Base-by-base conservation (phyloP, 2,329 filamentous ascomycete species). In the Colletotrichum orchidophilum region DNA sequence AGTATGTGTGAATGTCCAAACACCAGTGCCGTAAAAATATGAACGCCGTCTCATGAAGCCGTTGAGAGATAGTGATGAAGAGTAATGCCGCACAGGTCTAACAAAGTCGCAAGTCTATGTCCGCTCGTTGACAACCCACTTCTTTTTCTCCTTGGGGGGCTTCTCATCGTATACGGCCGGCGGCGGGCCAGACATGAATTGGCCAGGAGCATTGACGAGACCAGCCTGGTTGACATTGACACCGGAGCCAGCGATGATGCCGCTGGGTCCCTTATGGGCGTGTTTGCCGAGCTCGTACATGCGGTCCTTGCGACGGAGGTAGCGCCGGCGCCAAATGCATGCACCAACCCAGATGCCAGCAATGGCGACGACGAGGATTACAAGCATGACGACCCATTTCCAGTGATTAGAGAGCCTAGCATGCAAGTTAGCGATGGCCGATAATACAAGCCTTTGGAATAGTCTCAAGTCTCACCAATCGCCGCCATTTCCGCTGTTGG, bases 331-430 rank as follows among this genome's bases (percentile, higher is more conserved):
- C 82, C 94, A 90, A 80, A 92, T 88, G 77, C 91, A 89, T 49
- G 91, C 92, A 21, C 88, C 86, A 49, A 92, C 82, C 86, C 92
- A 93, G 76, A 94, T 88, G 68, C 85, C 85, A 15, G 87, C 82
- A 72, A 97, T 93, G 63, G 85, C 91, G 71, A 96, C 84, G 53
- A 92, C 87, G 31, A 97, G 86, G 73, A 96, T 84, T 74, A 94
- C 91, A 63, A 96, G 86, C 87, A 96, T 94, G 73, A 96, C 86
- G 55, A 97, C 89, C 94, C 94, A 97, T 83, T 91, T 87, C 84
- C 89, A 94, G 80, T 96, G 93, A 31, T 84, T 86, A 8, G 87
- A 86, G 60, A 93, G 82, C 92, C 93, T 94, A 72, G 6, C 8
- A 8, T 1, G 18, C 3, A 12, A n/a, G 61, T 70, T 42, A 65